Conservation (phyloP, 441 rosid species). For the Brassica balearica region DNA sequence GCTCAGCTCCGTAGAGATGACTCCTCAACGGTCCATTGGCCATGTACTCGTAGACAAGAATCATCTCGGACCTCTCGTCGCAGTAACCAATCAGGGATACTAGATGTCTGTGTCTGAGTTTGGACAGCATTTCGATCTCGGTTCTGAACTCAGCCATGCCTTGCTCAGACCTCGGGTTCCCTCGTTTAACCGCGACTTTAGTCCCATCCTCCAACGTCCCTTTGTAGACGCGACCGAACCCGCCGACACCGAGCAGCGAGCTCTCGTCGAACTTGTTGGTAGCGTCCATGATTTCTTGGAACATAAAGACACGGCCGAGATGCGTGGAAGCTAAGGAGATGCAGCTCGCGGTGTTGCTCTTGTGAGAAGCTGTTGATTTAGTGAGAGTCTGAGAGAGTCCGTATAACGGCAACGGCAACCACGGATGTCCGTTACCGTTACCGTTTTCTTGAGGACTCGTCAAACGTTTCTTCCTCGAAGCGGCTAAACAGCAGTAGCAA, state of each 20-base stretch:
- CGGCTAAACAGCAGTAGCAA: slow-evolving; percentile 59
- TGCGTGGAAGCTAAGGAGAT: slow-evolving; percentile 76
- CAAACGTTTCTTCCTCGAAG: slow-evolving; percentile 26
- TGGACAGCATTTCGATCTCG: slow-evolving; percentile 95
- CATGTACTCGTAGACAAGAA: slow-evolving; percentile 95
- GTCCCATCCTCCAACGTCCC: slow-evolving; percentile 94
- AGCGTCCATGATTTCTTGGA: slow-evolving; percentile 91
- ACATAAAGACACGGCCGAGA: slow-evolving; percentile 80
- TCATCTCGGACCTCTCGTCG: slow-evolving; percentile 95
- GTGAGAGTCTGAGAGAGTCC: slow-evolving; percentile 92
- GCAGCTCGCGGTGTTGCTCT: slow-evolving; percentile 87
- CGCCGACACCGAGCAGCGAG: slow-evolving; percentile 93
- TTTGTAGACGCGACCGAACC: slow-evolving; percentile 93
- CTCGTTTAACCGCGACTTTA: slow-evolving; percentile 90
- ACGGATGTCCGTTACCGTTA: slow-evolving; percentile 51
- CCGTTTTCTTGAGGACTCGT: slow-evolving; percentile 51
- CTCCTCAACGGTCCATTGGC: slow-evolving; percentile 97
- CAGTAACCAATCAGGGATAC: slow-evolving; percentile 98
- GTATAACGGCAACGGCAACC: slow-evolving; percentile 88
- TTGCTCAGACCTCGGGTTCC: slow-evolving; percentile 97
- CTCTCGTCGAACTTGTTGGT: slow-evolving; percentile 92
- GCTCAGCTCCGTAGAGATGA: slow-evolving; percentile 91
- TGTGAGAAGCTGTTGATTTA: slow-evolving; percentile 82
- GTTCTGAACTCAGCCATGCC: slow-evolving; percentile 99
- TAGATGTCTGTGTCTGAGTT: slow-evolving; percentile 95